phyloP scores from a whole-genome alignment of 495 filamentous ascomycete species.

The Staphylotrichum longicolle region DNA sequence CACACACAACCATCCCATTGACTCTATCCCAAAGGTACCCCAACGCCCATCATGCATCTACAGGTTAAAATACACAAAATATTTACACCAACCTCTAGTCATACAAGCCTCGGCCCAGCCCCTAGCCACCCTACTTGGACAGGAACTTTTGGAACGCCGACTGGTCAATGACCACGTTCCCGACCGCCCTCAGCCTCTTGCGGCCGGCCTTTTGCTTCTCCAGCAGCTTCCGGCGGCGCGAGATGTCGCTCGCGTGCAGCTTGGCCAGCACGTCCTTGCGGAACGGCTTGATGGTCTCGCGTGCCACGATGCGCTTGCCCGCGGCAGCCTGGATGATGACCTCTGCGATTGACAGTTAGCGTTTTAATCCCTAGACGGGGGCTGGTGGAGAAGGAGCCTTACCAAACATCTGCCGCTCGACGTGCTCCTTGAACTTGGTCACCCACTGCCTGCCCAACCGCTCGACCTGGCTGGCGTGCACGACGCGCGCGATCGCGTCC shows the following conservation, averaged over 20 bases:
- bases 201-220: conserved; percentile 97
- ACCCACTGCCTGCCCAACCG: conserved; percentile 84
- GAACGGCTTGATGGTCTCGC: conserved; percentile 96
- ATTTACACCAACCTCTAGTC: too few species aligned
- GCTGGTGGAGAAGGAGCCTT: not conserved
- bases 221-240: conserved; percentile 76
- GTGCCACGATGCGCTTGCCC: conserved; percentile 78
- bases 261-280: conserved; percentile 92
- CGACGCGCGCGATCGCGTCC: conserved; percentile 87
- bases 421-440: conserved; percentile 93
- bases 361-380: not conserved
- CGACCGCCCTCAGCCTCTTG: conserved; percentile 73
- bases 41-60: too few species aligned
- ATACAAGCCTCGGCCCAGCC: not conserved
- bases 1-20: too few species aligned
- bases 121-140: conserved; percentile 38
- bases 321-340: conserved; percentile 90
- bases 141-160: conserved; percentile 91
- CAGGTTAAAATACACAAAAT: too few species aligned
- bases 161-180: conserved; percentile 87
- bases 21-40: too few species aligned
- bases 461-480: conserved; percentile 76
- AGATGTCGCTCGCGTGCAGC: conserved; percentile 86
- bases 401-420: conserved; percentile 86
- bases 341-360: conserved; percentile 45